Conservation (phyloP, 106 monocot genomes). For the Cymbidium sinense region DNA sequence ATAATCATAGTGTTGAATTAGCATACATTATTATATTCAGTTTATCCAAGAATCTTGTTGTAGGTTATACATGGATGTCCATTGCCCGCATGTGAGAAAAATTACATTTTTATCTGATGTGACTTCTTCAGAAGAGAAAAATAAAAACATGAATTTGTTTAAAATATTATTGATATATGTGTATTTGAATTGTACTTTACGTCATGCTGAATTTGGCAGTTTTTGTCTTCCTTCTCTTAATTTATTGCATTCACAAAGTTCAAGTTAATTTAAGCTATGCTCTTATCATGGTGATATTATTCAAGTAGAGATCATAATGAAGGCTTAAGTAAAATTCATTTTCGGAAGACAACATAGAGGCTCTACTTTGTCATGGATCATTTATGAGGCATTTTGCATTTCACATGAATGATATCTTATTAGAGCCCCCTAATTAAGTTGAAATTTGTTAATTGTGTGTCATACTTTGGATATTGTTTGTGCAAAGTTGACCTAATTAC, state of each 20-base stretch:
- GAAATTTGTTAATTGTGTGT: too few relatives aligned
- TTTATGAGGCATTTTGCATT: neutral
- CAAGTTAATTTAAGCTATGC: neutral
- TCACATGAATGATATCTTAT: neutral
- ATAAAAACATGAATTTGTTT: neutral
- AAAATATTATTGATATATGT: neutral
- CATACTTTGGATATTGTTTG: too few relatives aligned
- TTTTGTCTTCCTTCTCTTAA: neutral
- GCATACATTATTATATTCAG: too few relatives aligned
- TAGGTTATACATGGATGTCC: neutral
- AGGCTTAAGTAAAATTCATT: neutral
- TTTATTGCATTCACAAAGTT: neutral
- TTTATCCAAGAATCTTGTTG: neutral
- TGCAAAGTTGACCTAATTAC: too few relatives aligned
- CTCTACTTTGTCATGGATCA: neutral
- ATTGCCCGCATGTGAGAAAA: neutral
- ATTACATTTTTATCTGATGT: neutral
- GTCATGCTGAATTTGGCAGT: neutral
- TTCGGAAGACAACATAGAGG: neutral
- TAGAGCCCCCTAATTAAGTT: too few relatives aligned
- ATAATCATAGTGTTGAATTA: too few relatives aligned
- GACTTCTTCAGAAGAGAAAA: neutral
- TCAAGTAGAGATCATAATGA: neutral
- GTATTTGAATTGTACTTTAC: neutral
- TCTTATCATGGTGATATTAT: neutral